Conservation (phyloP, 2,329 filamentous ascomycete genomes). For the Tolypocladium tropicale region DNA sequence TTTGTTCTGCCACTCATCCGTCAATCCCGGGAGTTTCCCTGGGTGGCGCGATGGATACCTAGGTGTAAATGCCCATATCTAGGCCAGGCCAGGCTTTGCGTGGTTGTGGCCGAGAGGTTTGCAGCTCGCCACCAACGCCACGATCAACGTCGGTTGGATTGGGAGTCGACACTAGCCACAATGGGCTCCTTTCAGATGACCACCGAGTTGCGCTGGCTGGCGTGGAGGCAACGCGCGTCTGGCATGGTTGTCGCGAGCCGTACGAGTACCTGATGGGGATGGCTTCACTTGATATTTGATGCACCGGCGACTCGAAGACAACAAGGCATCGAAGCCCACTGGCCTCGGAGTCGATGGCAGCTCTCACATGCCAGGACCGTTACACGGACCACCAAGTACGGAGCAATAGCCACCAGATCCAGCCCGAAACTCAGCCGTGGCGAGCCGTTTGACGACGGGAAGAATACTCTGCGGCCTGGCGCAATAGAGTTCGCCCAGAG, state of each 20-base stretch:
- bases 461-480: neutral
- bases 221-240: neutral
- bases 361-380: neutral
- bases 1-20: neutral
- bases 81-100: neutral
- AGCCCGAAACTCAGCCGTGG: neutral
- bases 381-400: too few species aligned
- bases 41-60: neutral
- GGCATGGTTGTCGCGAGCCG: too few species aligned
- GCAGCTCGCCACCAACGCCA: neutral
- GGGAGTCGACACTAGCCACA: neutral
- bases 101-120: neutral
- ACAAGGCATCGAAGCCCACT: neutral
- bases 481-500: neutral
- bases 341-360: neutral
- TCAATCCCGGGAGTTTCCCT: neutral
- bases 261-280: too few species aligned
- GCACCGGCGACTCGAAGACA: neutral
- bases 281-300: too few species aligned
- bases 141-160: neutral
- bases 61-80: neutral
- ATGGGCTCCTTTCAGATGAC: neutral
- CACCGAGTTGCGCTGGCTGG: neutral
- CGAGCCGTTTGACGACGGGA: neutral
- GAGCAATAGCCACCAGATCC: neutral